Conservation (phyloP, 1,139 yeast species). For the Sugiyamaella xylanicola region DNA sequence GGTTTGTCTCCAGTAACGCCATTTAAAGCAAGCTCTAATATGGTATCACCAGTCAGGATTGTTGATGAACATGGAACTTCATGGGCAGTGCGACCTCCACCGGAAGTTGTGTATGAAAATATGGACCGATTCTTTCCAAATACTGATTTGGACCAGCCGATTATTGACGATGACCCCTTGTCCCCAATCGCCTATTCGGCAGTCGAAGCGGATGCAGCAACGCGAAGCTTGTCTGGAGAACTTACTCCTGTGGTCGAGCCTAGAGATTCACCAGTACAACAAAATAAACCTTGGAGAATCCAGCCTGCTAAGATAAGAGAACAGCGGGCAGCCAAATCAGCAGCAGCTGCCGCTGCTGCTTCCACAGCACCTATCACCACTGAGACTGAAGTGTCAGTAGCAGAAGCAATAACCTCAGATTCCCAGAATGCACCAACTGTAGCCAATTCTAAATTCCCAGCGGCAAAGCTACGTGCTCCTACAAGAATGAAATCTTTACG, state of each 20-base stretch:
- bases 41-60: constrained; percentile 39
- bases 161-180: constrained; percentile 62
- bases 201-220: constrained; percentile 5
- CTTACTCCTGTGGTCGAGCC: constrained; percentile 37
- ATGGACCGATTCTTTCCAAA: constrained; percentile 90
- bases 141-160: constrained; percentile 90
- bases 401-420: constrained; percentile 3
- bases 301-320: constrained; percentile 13
- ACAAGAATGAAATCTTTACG: constrained; percentile 83
- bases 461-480: constrained; percentile 18
- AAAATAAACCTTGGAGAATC: constrained; percentile 12
- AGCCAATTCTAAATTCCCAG: neutral
- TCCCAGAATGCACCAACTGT: neutral
- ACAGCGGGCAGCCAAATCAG: constrained; percentile 3
- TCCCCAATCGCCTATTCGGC: constrained; percentile 52
- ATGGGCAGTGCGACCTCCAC: constrained; percentile 83
- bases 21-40: constrained; percentile 26
- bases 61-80: constrained; percentile 38
- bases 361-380: neutral
- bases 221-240: neutral
- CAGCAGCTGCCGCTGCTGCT: neutral
- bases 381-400: constrained; percentile 2
- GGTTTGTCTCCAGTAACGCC: constrained; percentile 26
- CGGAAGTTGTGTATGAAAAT: constrained; percentile 89
- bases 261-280: constrained; percentile 23